Percentiles rank a stretch among this genome's conserved stretches.
Conservation (phyloP, 2,329 filamentous ascomycete genomes). For the Seiridium unicorne region DNA sequence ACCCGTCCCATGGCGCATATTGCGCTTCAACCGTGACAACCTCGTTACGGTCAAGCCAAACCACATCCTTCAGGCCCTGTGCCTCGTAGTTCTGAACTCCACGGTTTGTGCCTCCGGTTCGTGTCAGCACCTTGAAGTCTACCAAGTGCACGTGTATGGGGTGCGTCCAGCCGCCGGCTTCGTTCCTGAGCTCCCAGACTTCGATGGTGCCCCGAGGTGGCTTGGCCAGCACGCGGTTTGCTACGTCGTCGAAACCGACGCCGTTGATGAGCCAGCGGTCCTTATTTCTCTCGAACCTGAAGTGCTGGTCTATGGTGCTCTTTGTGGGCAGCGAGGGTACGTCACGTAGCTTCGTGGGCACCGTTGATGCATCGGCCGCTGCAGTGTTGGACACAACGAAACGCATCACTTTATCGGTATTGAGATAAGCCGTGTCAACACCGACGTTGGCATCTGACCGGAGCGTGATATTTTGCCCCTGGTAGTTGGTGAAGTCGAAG, state of each 20-base stretch:
- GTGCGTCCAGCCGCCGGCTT: conserved; percentile 48
- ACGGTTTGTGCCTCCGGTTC: conserved; percentile 38
- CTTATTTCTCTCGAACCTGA: conserved; percentile 41
- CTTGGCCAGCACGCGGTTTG: conserved; percentile 46
- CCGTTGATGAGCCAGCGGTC: conserved; percentile 52
- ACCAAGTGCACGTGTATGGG: conserved; percentile 59
- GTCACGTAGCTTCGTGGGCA: conserved; percentile 31
- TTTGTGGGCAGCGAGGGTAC: conserved; percentile 35
- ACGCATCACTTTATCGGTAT: conserved; percentile 51
- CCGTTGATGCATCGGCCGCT: conserved; percentile 33
- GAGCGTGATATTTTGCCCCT: conserved; percentile 45
- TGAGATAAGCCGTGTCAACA: conserved; percentile 46
- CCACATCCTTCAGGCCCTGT: conserved; percentile 54
- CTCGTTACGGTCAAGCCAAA: conserved; percentile 52
- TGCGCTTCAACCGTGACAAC: conserved; percentile 47
- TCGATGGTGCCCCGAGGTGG: conserved; percentile 45
- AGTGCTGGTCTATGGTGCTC: conserved; percentile 35
- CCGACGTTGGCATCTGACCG: conserved; percentile 33
- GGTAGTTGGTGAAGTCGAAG: conserved; percentile 50
- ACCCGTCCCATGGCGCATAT: conserved; percentile 34
- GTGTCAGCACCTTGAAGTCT: conserved; percentile 52
- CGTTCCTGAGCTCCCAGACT: conserved; percentile 50
- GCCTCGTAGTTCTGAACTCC: conserved; percentile 49
- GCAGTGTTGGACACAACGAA: conserved; percentile 40
- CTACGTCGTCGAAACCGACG: conserved; percentile 42